phyloP scores from a whole-genome alignment of 106 monocot species.

The Platanthera guangdongensis region DNA sequence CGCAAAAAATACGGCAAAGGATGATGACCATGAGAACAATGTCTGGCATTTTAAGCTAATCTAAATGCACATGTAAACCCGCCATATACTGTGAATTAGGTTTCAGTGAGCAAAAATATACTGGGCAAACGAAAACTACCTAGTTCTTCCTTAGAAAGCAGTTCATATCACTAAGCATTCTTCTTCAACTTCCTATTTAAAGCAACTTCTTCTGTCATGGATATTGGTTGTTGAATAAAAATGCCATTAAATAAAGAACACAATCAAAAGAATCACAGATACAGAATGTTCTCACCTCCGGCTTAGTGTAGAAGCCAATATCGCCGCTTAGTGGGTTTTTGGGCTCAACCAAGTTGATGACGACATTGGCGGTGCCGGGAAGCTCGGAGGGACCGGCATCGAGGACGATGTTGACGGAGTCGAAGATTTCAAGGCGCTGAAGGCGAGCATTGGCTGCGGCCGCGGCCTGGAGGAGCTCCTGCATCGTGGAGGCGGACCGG shows the following conservation, averaged over 20 bases:
- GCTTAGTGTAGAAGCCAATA: constrained; percentile 32
- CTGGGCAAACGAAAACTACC: no score
- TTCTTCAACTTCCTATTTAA: neutral
- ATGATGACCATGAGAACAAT: no score
- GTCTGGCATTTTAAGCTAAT: no score
- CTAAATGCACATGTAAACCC: no score
- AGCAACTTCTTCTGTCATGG: neutral
- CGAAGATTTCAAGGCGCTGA: constrained; percentile 39
- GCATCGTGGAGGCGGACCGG: constrained; percentile 34
- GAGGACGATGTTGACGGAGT: constrained; percentile 43
- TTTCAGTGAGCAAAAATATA: no score
- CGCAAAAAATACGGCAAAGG: no score
- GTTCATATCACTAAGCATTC: neutral
- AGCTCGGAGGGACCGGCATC: constrained; percentile 60
- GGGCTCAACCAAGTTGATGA: constrained; percentile 46
- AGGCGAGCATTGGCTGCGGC: constrained; percentile 37
- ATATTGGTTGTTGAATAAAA: neutral
- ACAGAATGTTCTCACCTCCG: constrained; percentile 25
- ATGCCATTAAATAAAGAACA: neutral
- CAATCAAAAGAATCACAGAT: neutral
- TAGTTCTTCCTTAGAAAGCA: no score
- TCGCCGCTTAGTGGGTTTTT: constrained; percentile 36
- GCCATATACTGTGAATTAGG: no score
- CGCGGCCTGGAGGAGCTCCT: constrained; percentile 54
- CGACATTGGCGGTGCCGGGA: constrained; percentile 49